phyloP scores from a whole-genome alignment of 108 stramenopile genomes.

The Epithemia pelagica region DNA sequence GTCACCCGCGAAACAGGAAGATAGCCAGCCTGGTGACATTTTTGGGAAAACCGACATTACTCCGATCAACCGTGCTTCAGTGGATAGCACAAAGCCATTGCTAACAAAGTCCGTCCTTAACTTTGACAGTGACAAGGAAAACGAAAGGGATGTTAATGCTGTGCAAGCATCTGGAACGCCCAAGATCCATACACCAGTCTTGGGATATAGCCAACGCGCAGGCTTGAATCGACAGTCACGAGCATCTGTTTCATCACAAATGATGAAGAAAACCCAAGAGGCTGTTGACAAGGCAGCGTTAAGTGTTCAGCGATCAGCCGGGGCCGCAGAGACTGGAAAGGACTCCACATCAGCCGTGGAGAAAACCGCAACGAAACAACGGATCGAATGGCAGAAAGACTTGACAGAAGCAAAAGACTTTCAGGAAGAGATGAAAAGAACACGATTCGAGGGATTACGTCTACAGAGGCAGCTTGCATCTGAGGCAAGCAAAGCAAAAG shows the following conservation, averaged over 20 bases:
- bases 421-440: slow-evolving; percentile 47
- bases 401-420: slow-evolving; percentile 44
- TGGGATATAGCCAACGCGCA: neutral
- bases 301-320: slow-evolving; percentile 15
- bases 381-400: slow-evolving; percentile 54
- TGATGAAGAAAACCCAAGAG: slow-evolving; percentile 25
- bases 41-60: neutral
- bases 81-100: neutral
- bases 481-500: slow-evolving; percentile 44
- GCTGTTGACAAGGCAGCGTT: slow-evolving; percentile 34
- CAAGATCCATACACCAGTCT: neutral
- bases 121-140: slow-evolving; percentile 12
- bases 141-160: neutral
- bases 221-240: neutral
- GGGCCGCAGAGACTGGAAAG: slow-evolving; percentile 33
- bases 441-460: slow-evolving; percentile 43
- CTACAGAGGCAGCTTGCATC: slow-evolving; percentile 58
- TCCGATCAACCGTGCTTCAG: neutral
- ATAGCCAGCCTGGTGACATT: neutral
- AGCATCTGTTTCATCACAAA: neutral
- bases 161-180: neutral
- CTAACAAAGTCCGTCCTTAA: neutral
- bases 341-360: slow-evolving; percentile 3
- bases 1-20: neutral
- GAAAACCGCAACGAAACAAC: slow-evolving; percentile 23